Conservation (phyloP, 2,329 filamentous ascomycete genomes). For the Phyllosticta capitalensis region DNA sequence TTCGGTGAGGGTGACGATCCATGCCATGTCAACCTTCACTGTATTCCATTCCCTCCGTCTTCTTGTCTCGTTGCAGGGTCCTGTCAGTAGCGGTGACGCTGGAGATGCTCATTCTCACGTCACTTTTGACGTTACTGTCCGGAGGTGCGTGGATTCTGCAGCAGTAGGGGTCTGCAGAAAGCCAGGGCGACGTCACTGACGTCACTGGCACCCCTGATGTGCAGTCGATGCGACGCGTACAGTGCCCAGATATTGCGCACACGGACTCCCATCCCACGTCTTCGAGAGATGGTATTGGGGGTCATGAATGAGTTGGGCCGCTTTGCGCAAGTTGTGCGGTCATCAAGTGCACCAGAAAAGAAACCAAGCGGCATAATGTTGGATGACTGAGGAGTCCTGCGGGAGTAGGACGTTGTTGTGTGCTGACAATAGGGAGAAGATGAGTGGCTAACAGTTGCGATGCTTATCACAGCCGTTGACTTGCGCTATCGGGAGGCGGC, state of each 20-base stretch:
- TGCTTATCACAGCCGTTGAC: not conserved
- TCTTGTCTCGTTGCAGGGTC: not conserved
- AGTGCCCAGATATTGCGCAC: not conserved
- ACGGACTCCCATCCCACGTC: not conserved
- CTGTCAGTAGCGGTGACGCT: not conserved
- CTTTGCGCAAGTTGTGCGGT: not conserved
- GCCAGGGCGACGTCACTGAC: not conserved
- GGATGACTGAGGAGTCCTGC: too few relatives aligned
- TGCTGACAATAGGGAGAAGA: too few relatives aligned
- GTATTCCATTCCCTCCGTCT: not conserved
- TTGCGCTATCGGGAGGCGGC: not conserved
- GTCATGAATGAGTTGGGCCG: not conserved
- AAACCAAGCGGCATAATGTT: too few relatives aligned
- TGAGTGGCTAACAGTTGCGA: too few relatives aligned
- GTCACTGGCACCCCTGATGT: not conserved
- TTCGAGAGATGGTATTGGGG: not conserved
- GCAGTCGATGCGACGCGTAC: not conserved
- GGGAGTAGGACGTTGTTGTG: too few relatives aligned
- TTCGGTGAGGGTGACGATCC: not conserved
- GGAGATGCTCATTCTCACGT: not conserved
- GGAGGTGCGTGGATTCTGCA: not conserved
- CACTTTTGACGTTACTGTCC: not conserved
- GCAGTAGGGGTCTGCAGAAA: not conserved
- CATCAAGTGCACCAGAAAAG: too few relatives aligned
- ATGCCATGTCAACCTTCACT: not conserved